A percentile compares a stretch with the other conserved stretches of the same genome.
phyloP scores from a whole-genome alignment of 257 asterid species.

The Eustoma russellianum region DNA sequence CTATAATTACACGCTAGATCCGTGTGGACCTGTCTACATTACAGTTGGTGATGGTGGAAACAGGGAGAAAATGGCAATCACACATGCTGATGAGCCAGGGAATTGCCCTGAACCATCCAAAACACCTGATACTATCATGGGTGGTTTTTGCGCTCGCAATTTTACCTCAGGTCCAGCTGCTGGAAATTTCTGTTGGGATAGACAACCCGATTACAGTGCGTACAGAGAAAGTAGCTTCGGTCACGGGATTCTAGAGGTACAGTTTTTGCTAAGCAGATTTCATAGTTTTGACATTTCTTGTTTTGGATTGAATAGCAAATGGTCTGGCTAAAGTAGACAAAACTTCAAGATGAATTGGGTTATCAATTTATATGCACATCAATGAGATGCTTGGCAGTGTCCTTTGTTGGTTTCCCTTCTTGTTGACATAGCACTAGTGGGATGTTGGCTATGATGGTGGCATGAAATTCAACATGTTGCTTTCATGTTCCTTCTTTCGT shows the following conservation, averaged over 20 bases:
- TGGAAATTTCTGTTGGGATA: constrained; percentile 89
- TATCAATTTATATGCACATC: background rate
- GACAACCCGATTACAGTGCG: constrained; percentile 87
- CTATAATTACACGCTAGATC: constrained; percentile 72
- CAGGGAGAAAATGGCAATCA: constrained; percentile 74
- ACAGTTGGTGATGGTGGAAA: constrained; percentile 95
- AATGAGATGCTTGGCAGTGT: background rate
- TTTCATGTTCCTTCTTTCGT: no score
- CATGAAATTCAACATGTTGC: no score
- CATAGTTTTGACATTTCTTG: background rate
- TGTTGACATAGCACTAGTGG: no score
- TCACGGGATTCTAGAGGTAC: constrained; percentile 88
- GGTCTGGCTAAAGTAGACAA: background rate
- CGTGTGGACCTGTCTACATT: constrained; percentile 78
- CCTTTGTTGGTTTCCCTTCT: background rate
- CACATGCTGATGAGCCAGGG: constrained; percentile 64
- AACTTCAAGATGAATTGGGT: background rate
- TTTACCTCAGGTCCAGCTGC: constrained; percentile 86
- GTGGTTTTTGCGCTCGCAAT: constrained; percentile 78
- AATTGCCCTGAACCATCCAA: constrained; percentile 66
- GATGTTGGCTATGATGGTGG: no score
- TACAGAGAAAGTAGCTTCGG: constrained; percentile 88
- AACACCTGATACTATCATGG: constrained; percentile 67
- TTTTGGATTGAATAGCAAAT: background rate
- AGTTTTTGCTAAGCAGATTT: background rate